phyloP scores from a whole-genome alignment of 108 stramenopile genomes.

The Parietichytrium sp. region DNA sequence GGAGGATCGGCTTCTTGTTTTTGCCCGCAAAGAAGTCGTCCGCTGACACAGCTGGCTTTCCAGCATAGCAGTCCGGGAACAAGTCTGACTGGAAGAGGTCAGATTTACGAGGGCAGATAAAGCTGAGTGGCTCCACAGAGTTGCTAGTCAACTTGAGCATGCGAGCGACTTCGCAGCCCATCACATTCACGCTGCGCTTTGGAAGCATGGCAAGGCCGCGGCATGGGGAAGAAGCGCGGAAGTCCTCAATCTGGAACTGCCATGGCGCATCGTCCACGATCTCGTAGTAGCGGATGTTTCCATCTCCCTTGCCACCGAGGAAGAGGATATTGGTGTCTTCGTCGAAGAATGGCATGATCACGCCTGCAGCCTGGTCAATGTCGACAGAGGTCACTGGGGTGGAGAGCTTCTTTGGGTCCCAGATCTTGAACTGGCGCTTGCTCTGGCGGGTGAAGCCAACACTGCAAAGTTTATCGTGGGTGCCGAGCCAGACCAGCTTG shows the following conservation, averaged over 20 bases:
- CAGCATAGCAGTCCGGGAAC: slow-evolving; percentile 81
- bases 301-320: slow-evolving; percentile 98
- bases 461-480: slow-evolving; percentile 79
- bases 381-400: slow-evolving; percentile 74
- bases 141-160: slow-evolving; percentile 91
- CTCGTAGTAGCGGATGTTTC: slow-evolving; percentile 92
- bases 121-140: slow-evolving; percentile 80
- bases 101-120: slow-evolving; percentile 92
- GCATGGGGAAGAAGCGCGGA: slow-evolving; percentile 83
- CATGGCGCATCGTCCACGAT: slow-evolving; percentile 78
- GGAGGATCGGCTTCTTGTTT: slow-evolving; percentile 73
- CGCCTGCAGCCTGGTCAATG: slow-evolving; percentile 94
- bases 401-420: slow-evolving; percentile 81
- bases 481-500: slow-evolving; percentile 81
- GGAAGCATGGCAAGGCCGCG: slow-evolving; percentile 96
- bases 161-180: slow-evolving; percentile 89
- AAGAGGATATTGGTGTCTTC: slow-evolving; percentile 86
- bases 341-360: slow-evolving; percentile 93
- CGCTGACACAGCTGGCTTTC: slow-evolving; percentile 76
- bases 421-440: slow-evolving; percentile 93
- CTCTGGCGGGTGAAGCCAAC: slow-evolving; percentile 84
- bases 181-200: slow-evolving; percentile 90
- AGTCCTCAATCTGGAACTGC: slow-evolving; percentile 59
- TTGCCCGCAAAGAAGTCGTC: slow-evolving; percentile 88
- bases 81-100: slow-evolving; percentile 98